These are phyloP conservation scores for Senna siamea DNA, from an alignment of 306 rosid species.

Conservation along the genomic window DNA sequence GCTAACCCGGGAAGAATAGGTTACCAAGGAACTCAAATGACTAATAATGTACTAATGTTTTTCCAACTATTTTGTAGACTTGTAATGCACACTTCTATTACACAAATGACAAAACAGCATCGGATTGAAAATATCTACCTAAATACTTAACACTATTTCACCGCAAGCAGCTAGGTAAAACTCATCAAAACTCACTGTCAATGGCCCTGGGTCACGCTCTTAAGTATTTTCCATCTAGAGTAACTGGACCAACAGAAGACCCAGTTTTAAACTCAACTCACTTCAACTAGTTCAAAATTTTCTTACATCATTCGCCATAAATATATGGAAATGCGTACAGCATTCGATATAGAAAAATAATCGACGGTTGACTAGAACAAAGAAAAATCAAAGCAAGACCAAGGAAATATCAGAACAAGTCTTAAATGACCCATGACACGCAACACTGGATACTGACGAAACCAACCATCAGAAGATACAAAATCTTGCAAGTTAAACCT, in stretches of 20 bases:
- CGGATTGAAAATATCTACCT: too few species aligned
- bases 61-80: not conserved
- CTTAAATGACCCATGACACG: not conserved
- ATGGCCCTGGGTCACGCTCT: too few species aligned
- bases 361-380: not conserved
- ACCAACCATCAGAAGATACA: not conserved
- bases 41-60: not conserved
- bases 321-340: too few species aligned
- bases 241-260: too few species aligned
- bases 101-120: too few species aligned
- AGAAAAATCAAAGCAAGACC: not conserved
- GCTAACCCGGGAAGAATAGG: not conserved
- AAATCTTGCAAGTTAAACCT: slow-evolving; percentile 31
- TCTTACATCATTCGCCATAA: too few species aligned
- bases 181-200: too few species aligned
- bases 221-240: too few species aligned
- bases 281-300: too few species aligned
- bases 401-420: not conserved
- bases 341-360: not conserved
- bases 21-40: not conserved
- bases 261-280: not conserved
- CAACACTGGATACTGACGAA: not conserved
- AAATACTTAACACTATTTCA: too few species aligned
- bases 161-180: too few species aligned
- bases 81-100: not conserved